phyloP scores from a whole-genome alignment of 169 alveolate species.

The Eimeria nieschulzi region DNA sequence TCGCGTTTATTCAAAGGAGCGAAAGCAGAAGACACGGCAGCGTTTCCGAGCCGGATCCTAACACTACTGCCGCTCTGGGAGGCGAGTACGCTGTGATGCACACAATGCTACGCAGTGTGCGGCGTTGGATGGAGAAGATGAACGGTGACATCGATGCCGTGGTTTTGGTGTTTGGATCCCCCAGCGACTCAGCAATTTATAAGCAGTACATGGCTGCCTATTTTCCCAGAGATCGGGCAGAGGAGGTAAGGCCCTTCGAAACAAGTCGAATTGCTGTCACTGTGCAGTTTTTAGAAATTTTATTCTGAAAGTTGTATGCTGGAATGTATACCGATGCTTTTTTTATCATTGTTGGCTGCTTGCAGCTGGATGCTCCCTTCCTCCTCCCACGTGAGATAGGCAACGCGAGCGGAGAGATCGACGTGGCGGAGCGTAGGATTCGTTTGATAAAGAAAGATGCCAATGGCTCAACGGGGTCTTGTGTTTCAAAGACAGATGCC shows the following conservation, averaged over 20 bases:
- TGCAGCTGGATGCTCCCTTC: conserved; percentile 27
- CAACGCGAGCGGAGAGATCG: conserved; percentile 27
- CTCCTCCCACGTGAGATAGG: conserved; percentile 32
- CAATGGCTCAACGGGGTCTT: neutral
- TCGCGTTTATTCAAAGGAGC: neutral
- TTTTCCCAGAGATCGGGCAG: conserved; percentile 55
- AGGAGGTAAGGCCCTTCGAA: conserved; percentile 9
- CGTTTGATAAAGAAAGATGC: neutral
- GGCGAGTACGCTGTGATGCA: conserved; percentile 42
- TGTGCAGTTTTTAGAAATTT: too few relatives aligned
- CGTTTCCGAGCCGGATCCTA: conserved; percentile 18
- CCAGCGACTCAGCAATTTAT: conserved; percentile 24
- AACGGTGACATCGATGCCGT: conserved; percentile 44
- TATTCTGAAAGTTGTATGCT: too few relatives aligned
- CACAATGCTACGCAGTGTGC: conserved; percentile 41
- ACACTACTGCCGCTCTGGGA: conserved; percentile 28
- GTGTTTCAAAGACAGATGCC: neutral
- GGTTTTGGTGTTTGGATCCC: neutral
- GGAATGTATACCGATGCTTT: too few relatives aligned
- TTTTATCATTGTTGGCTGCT: neutral
- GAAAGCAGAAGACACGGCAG: neutral
- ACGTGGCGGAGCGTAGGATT: conserved; percentile 41
- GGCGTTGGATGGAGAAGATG: conserved; percentile 59
- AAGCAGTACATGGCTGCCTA: conserved; percentile 15
- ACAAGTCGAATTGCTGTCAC: too few relatives aligned